Base-by-base conservation (phyloP, 2,329 filamentous ascomycete species). In the Microcera coccophila region DNA sequence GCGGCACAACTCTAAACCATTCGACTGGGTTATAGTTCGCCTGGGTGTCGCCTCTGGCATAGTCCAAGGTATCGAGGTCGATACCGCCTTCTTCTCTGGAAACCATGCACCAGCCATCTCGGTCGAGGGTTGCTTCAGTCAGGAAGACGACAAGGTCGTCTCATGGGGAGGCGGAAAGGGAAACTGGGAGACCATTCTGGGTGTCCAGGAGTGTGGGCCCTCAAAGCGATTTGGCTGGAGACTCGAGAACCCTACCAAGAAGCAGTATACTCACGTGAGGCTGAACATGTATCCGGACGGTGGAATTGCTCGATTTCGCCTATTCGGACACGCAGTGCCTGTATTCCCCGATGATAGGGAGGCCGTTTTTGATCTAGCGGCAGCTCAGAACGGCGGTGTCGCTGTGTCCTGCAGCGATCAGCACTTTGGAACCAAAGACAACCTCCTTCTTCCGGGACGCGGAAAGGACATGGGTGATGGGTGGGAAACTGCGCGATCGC, bases 381-480 rank as follows among this genome's bases (percentile, higher is more conserved):
- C 86, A 3, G 85, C 85, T 1, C 82, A 87, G 56, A 90, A 90
- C 63, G 87, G 87, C 32, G 87, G 81, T 24, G 78, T 90, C 19
- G 87, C 85, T 28, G 70, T 88, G 8, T 76, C 79, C 1, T 90
- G 86, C 71, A 88, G 81, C 47, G 87, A 93, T 64, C 83, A 93
- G 68, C 87, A 93, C 66, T 94, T 90, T 58, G 86, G 87, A 47
- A 85, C 81, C 28, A 89, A 85, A 62, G 82, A 87, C 61, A 90
- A 91, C 66, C 70, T 91, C 24, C 75, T 90, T n/a, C 72, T 90
- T 3, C 87, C 87, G 0, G 86, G 85, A 3, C 75, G 87, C 19
- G 87, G 87, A 32, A 82, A 84, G 62, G 85, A 93, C 66, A 93
- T 93, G 87, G 85, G 87, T 38, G 87, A 91, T 62, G 88, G 87